These are phyloP conservation scores for Blastobotrys peoriensis DNA, from an alignment of 805 yeast genomes.

Conservation along the genomic window DNA sequence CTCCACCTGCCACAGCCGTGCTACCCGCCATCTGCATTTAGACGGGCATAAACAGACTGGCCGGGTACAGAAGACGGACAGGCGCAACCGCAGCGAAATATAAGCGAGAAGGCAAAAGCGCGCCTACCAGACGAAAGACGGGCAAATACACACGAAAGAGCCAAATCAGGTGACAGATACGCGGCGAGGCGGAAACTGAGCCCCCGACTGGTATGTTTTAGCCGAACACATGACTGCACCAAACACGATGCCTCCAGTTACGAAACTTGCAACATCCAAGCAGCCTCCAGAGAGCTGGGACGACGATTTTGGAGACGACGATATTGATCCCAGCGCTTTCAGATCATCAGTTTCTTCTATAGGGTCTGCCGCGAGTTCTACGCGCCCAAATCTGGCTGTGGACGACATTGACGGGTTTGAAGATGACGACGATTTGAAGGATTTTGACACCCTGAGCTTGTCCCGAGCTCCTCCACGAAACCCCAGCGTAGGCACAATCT, in stretches of 20 bases:
- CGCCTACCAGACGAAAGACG: too few relatives aligned
- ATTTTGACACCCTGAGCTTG: conserved; percentile 3
- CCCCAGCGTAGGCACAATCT: not conserved
- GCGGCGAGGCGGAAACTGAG: too few relatives aligned
- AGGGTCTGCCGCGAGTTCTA: conserved; percentile 1
- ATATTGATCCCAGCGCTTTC: conserved; percentile 8
- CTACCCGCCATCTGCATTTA: not conserved
- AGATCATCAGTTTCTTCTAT: conserved; percentile 15
- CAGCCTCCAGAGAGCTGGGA: conserved; percentile 13
- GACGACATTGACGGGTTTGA: not conserved
- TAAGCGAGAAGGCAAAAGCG: too few relatives aligned
- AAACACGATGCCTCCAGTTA: too few relatives aligned
- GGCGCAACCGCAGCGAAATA: too few relatives aligned
- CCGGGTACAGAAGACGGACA: too few relatives aligned
- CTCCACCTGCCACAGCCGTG: not conserved
- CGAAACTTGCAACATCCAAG: too few relatives aligned
- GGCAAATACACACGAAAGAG: too few relatives aligned
- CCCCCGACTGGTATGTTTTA: too few relatives aligned
- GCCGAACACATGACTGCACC: too few relatives aligned
- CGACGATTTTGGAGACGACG: conserved; percentile 15
- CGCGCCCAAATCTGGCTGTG: not conserved
- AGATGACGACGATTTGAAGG: conserved; percentile 6
- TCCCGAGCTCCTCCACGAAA: not conserved
- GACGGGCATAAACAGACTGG: not conserved
- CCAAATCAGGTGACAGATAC: too few relatives aligned